Evolutionary conservation across 768 basidiomycete species (phyloP), one percentile per base, ranked within the genome.

Genomic region (Psilocybe cyanescens): DNA sequence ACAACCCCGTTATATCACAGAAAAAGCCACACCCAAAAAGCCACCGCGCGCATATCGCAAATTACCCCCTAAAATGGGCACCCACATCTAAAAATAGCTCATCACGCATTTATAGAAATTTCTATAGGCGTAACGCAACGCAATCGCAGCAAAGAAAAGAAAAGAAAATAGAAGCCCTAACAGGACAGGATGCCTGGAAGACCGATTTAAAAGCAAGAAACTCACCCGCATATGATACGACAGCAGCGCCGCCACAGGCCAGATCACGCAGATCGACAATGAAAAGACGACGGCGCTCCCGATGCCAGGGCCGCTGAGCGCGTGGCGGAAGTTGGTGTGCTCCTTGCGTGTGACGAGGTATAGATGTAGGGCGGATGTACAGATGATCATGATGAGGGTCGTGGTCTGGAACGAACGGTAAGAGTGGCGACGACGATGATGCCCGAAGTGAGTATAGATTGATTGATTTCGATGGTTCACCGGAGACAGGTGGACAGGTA

Each of bases 171-270:
- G 3, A 37, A 55, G 16, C 9, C 47, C 29, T 39, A 46, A 58
- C 24, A 60, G 46, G 8, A 24, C 24, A 24, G 24, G 24, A 24
- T 24, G 24, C 24, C 24, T 24, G 24, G 24, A 24, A 24, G 24
- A 24, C 24, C 24, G 24, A 24, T 24, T 24, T 24, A 24, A 24
- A 24, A 31, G 17, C 44, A 14, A 29, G 19, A 59, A 4, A 78
- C 92, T 70, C 73, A 95, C 94, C 75, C 95, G 83, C 72, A 93
- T 74, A 78, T 98, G 95, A 76, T 97, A 98, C 11, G 76, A 78
- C 58, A 96, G 71, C 61, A 98, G 77, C 28, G 94, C 91, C 3
- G 78, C 80, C 1, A 97, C 88, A 4, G 95, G 94, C 87, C 92
- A 94, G 31, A 96, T 83, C 16, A 95, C 83, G 14, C 86, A 65